Evolutionary conservation across 495 filamentous ascomycete species (phyloP).

Genomic region (Trichodelitschia bisporula): DNA sequence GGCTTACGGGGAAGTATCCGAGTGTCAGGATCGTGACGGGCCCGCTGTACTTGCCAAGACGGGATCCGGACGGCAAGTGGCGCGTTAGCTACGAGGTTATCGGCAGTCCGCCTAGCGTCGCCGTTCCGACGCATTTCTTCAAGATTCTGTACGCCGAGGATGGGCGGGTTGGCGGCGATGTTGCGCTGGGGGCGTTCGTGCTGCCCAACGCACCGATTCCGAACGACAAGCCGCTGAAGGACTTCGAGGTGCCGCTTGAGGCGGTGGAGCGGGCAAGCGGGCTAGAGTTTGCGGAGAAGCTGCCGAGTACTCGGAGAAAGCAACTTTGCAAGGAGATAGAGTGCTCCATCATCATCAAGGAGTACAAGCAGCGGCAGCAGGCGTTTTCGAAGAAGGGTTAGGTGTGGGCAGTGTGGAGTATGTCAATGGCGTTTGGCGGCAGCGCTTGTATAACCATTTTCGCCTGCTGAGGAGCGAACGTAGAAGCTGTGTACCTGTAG

Average conservation of each 20-base stretch:
- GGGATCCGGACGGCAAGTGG: conserved; percentile 72
- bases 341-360: conserved; percentile 57
- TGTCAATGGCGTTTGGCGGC: too few species aligned
- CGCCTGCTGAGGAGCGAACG: too few species aligned
- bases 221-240: conserved; percentile 57
- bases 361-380: conserved; percentile 41
- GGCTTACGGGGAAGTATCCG: conserved; percentile 58
- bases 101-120: conserved; percentile 75
- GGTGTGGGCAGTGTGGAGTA: too few species aligned
- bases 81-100: conserved; percentile 93
- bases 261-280: conserved; percentile 78
- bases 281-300: conserved; percentile 62
- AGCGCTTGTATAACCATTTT: too few species aligned
- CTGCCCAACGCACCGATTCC: conserved; percentile 79
- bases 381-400: conserved; percentile 21
- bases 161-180: conserved; percentile 41
- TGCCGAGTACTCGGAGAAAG: conserved; percentile 48
- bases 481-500: too few species aligned
- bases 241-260: conserved; percentile 89
- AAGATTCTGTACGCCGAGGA: conserved; percentile 95
- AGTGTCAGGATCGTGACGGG: conserved; percentile 81
- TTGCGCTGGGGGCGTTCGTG: conserved; percentile 84
- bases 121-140: conserved; percentile 96
- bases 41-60: conserved; percentile 69
- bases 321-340: conserved; percentile 64